Evolutionary conservation across 768 basidiomycete genomes (phyloP), one percentile per base, ranked within the genome.

Genomic region (Leucocoprinus sp.): DNA sequence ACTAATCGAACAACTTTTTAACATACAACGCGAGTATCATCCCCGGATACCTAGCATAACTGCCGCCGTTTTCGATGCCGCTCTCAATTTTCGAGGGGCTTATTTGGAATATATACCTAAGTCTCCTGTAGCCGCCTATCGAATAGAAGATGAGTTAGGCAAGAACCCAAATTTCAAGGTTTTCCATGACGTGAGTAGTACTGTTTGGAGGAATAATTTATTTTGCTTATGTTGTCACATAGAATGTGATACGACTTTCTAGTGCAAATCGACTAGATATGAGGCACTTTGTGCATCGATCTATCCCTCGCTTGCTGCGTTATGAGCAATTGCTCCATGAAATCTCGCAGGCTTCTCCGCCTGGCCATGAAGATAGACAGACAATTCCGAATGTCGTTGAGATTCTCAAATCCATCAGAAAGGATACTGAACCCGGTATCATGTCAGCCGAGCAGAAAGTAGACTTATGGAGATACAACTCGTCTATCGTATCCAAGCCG

Each of bases 71-170:
- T 79, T 90, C 42, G 81, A 90, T 54, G 88, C 91, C 1, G 90
- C 91, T 2, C 71, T 97, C 48, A 89, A 95, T 56, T 97, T 96
- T 70, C 76, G 90, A 2, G 85, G 89, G 42, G 84, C 87, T 14
- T 99, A 99, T 60, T 78, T 93, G 71, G 84, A 90, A 48, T 98
- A 96, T 55, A 79, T 91, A 52, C 79, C 88, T 12, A 84, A 93
- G 67, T 90, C 93, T 64, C 93, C 95, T 1, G 86, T 91, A 35
- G 93, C 93, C 0, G 84, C 84, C 4, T 88, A 87, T 59, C 69
- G 85, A 29, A 83, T 97, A 45, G 87, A 90, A 39, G 83, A 92
- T 27, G 95, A 96, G 67, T 78, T 84, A 68, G 82, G 75, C 19
- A 82, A 71, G 40, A 97, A 96, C 56, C 66, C 72, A 0, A 66